Evolutionary conservation across 1,284 basidiomycete species (phyloP).

Genomic region (Leccinum subrobustum): DNA sequence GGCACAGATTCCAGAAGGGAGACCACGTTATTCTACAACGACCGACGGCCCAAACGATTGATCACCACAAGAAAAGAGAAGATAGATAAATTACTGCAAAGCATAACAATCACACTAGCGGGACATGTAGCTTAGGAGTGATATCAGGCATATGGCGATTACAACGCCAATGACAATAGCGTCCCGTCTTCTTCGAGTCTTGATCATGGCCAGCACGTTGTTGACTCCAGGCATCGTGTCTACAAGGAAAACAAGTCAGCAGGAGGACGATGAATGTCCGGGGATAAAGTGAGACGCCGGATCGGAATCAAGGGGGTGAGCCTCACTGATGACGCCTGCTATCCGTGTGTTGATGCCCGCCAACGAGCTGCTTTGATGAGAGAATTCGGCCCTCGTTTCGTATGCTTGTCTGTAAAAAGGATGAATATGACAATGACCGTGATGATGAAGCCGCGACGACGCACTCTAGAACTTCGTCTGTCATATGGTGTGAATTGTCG

Average conservation of each 20-base stretch:
- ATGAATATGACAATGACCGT: slow-evolving; percentile 7
- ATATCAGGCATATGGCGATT: slow-evolving; percentile 80
- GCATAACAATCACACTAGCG: slow-evolving; percentile 30
- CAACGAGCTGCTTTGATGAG: slow-evolving; percentile 77
- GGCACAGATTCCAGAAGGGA: slow-evolving; percentile 55
- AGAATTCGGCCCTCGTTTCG: slow-evolving; percentile 93
- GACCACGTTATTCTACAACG: slow-evolving; percentile 35
- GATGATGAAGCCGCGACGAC: slow-evolving; percentile 28
- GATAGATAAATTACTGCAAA: slow-evolving; percentile 2
- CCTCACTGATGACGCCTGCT: slow-evolving; percentile 75
- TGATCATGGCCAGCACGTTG: slow-evolving; percentile 89
- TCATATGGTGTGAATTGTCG: slow-evolving; percentile 93
- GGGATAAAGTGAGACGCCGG: not conserved
- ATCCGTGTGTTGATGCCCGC: slow-evolving; percentile 82
- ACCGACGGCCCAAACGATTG: not conserved
- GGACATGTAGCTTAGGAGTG: slow-evolving; percentile 79
- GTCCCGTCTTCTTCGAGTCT: slow-evolving; percentile 86
- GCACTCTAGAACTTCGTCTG: slow-evolving; percentile 88
- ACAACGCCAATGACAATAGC: slow-evolving; percentile 86
- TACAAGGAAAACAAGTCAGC: slow-evolving; percentile 29
- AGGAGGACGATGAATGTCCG: not conserved
- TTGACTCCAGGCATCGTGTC: slow-evolving; percentile 93
- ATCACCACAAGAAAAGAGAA: not conserved
- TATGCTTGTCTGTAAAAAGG: slow-evolving; percentile 81
- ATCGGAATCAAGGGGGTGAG: not conserved